Evolutionary conservation across 208 protist species (phyloP), one percentile per base, ranked within the genome.

Genomic region (Novymonas esmeraldas): DNA sequence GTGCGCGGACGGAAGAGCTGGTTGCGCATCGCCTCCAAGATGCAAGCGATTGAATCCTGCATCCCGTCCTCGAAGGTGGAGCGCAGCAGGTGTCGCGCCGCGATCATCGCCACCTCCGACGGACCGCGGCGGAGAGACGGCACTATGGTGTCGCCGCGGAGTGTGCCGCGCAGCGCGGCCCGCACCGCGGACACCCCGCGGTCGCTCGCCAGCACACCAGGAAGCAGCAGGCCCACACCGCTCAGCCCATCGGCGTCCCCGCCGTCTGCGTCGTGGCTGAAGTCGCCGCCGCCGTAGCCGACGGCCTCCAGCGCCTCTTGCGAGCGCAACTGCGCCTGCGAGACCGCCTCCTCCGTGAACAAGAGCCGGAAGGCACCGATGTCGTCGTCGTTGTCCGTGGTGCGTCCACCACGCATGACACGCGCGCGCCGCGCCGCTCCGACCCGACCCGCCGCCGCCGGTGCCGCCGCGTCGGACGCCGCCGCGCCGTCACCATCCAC

Each of bases 61-160:
- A 87, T 52, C 26, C 44, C 68, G 18, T 45, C 64, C 48, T 72
- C 52, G 31, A 71, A 34, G 5, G 77, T 41, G 55, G 71, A 75
- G 57, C 64, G 58, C 16, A 79, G 46, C 1, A 93, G 56, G 26
- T 80, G 64, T 20, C 62, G 55, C 38, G 81, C 83, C 6, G 82
- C 68, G 46, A 88, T 68, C 45, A 68, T 64, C 24, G 81, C 59
- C 24, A 84, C 66, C 5, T 76, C 75, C 6, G 54, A 58, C 3
- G 63, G 46, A 56, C 66, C 42, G 50, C 64, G 68, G 38, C 55
- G 50, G 13, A 79, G 24, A 0, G 82, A 64, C 6, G 84, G 60
- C 57, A 90, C 81, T 18, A 93, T 63, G 41, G 77, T 77, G 66
- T 90, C 77, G 59, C 72, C 73, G 42, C 61, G 56, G 61, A 90